phyloP scores from a whole-genome alignment of 352 stramenopile species.

The Phytophthora syringae region DNA sequence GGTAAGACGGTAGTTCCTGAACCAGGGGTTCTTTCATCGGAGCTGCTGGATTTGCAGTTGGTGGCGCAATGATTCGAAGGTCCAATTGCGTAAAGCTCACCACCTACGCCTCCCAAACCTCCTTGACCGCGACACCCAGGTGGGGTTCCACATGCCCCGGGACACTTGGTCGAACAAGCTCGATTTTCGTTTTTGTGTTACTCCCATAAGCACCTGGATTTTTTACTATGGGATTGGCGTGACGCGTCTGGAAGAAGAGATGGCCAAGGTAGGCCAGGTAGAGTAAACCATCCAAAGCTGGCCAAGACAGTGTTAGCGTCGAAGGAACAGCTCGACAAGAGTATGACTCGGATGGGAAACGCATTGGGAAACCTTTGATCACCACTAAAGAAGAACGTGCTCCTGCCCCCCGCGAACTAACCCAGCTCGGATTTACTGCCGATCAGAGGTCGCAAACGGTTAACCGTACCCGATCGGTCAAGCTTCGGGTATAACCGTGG shows the following conservation, averaged over 20 bases:
- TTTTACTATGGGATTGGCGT: not conserved
- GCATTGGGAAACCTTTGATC: not conserved
- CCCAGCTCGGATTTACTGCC: not conserved
- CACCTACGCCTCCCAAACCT: not conserved
- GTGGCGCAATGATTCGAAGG: not conserved
- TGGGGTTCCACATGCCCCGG: not conserved
- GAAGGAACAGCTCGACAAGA: not conserved
- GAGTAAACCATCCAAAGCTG: not conserved
- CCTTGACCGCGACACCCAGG: constrained; percentile 4
- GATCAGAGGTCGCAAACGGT: no score
- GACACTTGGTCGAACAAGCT: not conserved
- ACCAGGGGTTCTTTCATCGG: not conserved
- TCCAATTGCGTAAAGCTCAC: not conserved
- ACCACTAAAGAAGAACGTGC: not conserved
- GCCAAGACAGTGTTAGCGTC: not conserved
- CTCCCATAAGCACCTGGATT: not conserved
- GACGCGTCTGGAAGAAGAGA: not conserved
- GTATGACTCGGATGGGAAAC: not conserved
- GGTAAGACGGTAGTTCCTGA: not conserved
- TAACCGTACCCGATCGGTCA: no score
- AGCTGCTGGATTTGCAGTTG: not conserved
- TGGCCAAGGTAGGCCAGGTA: not conserved
- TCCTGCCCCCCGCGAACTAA: not conserved
- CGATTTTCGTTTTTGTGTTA: constrained; percentile 1
- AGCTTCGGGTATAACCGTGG: no score